Percentiles rank a stretch among this genome's conserved stretches.
Conservation (phyloP, 768 basidiomycete genomes). For the Lentinula raphanica region DNA sequence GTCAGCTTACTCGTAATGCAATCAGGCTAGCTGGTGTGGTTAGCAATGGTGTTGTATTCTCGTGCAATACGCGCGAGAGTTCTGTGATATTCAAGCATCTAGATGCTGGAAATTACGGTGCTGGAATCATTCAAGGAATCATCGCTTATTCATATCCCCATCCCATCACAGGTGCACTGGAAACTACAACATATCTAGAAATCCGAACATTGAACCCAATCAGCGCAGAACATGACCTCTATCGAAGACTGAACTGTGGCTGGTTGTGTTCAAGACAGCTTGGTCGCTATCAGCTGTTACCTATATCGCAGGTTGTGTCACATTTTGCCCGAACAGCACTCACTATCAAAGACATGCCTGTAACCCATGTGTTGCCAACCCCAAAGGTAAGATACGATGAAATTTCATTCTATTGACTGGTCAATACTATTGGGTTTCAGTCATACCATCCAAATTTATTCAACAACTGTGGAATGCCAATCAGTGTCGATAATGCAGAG, state of each 20-base stretch:
- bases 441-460: too few relatives aligned
- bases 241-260: not conserved
- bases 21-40: too few relatives aligned
- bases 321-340: not conserved
- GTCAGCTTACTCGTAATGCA: too few relatives aligned
- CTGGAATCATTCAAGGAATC: not conserved
- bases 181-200: not conserved
- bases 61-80: too few relatives aligned
- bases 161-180: not conserved
- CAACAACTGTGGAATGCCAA: too few relatives aligned
- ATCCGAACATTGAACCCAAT: not conserved
- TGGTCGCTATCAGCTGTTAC: too few relatives aligned
- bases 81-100: too few relatives aligned
- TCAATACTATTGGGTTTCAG: too few relatives aligned
- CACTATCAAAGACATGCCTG: not conserved
- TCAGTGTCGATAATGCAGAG: too few relatives aligned
- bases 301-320: too few relatives aligned
- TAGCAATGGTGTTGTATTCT: not conserved
- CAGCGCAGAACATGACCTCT: not conserved
- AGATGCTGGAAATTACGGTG: not conserved
- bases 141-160: not conserved
- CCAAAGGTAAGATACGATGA: constrained; percentile 1
- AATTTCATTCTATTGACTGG: too few relatives aligned
- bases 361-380: not conserved
- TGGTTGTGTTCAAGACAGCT: not conserved